Base-by-base conservation (phyloP, 2,329 filamentous ascomycete genomes). In the Harringtonia aguacate region DNA sequence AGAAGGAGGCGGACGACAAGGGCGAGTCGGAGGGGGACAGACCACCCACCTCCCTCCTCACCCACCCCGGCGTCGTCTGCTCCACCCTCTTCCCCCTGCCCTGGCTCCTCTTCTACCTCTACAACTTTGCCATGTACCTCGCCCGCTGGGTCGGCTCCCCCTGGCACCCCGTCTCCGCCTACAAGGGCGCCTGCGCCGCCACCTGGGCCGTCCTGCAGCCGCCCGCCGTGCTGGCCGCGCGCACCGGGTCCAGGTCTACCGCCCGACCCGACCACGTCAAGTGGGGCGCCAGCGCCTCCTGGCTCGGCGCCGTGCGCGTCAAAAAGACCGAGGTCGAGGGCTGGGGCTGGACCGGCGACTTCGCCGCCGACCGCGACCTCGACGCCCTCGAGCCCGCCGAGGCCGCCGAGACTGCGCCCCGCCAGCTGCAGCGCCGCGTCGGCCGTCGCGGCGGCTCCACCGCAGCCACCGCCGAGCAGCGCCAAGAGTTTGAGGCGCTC, bases 21-120 rank as follows among this genome's bases (percentile, higher is more conserved):
- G 12, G 49, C 3, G 48, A 46, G 29, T 53, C 46, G n/a, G 8
- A 18, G 51, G 46, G 28, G 53, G 46, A n/a, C 50, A 53, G 41
- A 59, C 7, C 37, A 56, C 35, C 51, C 52, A 21, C 84, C 86
- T 0, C 74, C 70, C 45, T 79, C 86, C 55, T 94, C 48, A 72
- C 80, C 0, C 92, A 98, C 58, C 92, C 92, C 0, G 92, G 92
- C 49, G 75, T 98, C 49, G 84, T 89, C 51, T 81, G 77, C 43
- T 95, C 89, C 2, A 75, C 79, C 2, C 84, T 98, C 50, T 75
- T 95, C 50, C 81, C 85, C 1, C 72, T 95, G 8, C 73, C 77
- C 41, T 70, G 73, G 51, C 68, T 88, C 51, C 70, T 95, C 48
- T 75, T 78, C 50, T 81, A 77, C 59, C 68, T 73, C 48, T 92